Evolutionary conservation across 257 asterid species (phyloP).

Genomic region (Gentiana straminea): DNA sequence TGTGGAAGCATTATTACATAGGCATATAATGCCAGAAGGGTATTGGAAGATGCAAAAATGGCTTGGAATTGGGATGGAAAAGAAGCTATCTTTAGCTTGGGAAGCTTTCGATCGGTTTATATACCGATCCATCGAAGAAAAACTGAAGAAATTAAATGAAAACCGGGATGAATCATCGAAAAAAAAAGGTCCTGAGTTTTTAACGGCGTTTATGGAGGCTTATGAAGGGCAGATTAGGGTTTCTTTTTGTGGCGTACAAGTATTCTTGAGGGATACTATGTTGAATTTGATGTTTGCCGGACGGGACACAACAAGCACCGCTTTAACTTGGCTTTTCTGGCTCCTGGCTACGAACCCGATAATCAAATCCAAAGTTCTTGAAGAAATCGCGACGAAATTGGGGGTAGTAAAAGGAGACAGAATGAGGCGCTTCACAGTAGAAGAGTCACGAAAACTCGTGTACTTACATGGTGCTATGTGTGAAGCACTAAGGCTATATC

Average conservation of each 20-base stretch:
- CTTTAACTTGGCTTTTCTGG: constrained; percentile 4
- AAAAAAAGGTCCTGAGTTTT: background rate
- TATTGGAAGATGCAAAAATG: constrained; percentile 8
- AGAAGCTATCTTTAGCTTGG: background rate
- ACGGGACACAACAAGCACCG: constrained; percentile 5
- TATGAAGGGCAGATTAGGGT: background rate
- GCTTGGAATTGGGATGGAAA: constrained; percentile 11
- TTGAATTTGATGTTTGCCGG: constrained; percentile 3
- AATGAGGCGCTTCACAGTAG: background rate
- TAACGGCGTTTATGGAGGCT: constrained; percentile 1
- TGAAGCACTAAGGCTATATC: constrained; percentile 3
- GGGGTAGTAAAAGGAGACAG: background rate
- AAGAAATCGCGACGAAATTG: background rate
- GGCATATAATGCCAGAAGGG: constrained; percentile 7
- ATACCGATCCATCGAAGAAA: background rate
- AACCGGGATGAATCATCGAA: no score
- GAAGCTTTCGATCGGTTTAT: constrained; percentile 6
- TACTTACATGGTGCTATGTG: constrained; percentile 7
- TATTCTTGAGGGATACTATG: constrained; percentile 1
- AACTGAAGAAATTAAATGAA: background rate
- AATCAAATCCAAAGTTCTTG: background rate
- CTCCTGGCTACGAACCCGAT: background rate
- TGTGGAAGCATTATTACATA: background rate
- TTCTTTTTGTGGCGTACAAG: background rate
- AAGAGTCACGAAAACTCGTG: constrained; percentile 4